Conservation (phyloP, 2,329 filamentous ascomycete genomes). For the Sporothrix mexicana region DNA sequence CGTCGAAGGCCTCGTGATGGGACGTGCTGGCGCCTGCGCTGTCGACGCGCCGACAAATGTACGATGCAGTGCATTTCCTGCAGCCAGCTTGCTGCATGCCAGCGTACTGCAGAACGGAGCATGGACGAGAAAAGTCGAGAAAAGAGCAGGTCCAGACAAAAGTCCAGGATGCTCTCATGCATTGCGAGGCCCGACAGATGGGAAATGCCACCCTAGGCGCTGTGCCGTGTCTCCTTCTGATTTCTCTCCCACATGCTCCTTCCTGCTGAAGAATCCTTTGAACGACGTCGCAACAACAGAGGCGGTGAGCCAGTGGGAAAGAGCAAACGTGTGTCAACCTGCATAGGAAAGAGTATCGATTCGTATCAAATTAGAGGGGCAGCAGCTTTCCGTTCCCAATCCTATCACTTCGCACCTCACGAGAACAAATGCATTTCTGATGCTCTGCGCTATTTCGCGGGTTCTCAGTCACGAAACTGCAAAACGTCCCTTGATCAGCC, state of each 20-base stretch:
- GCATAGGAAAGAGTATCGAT: background rate
- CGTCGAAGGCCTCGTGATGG: background rate
- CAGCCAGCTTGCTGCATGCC: background rate
- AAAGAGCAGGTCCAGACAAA: background rate
- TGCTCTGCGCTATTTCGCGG: background rate
- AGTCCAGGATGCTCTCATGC: background rate
- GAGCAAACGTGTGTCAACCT: slow-evolving; percentile 6
- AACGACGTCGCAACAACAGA: slow-evolving; percentile 15
- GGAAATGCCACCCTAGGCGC: slow-evolving; percentile 25
- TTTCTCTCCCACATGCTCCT: background rate
- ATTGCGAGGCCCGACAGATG: slow-evolving; percentile 21
- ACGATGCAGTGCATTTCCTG: too few relatives aligned
- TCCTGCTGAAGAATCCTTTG: background rate
- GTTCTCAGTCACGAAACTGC: background rate
- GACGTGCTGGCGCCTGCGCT: slow-evolving; percentile 9
- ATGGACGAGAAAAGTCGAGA: background rate
- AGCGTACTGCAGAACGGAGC: background rate
- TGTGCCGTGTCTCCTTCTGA: slow-evolving; percentile 2
- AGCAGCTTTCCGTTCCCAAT: background rate
- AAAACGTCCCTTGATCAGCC: background rate
- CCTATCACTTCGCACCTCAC: background rate
- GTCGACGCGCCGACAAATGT: background rate
- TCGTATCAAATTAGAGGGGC: background rate
- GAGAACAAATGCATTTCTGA: background rate
- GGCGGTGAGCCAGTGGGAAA: slow-evolving; percentile 16